Conservation (phyloP, 352 stramenopile genomes). For the Pythium chondricola region DNA sequence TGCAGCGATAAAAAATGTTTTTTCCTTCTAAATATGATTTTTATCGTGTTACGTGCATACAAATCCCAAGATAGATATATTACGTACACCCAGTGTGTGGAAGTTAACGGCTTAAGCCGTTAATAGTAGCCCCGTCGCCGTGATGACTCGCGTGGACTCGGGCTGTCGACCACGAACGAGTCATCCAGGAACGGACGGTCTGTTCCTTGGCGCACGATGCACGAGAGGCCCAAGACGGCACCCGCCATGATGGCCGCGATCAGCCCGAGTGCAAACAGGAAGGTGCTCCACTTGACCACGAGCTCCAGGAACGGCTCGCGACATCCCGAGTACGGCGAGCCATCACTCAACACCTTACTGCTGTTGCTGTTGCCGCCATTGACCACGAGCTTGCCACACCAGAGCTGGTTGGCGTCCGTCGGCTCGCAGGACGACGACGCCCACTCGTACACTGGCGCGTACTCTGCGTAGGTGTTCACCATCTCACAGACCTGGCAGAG, state of each 20-base stretch:
- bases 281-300: conserved; percentile 62
- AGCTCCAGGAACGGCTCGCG: conserved; percentile 53
- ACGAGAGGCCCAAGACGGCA: conserved; percentile 49
- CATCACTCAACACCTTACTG: conserved; percentile 29
- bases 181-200: conserved; percentile 17
- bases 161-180: conserved; percentile 19
- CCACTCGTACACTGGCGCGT: conserved; percentile 64
- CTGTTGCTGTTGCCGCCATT: conserved; percentile 8
- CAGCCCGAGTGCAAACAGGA: conserved; percentile 46
- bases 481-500: conserved; percentile 59
- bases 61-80: conserved; percentile 7
- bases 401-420: conserved; percentile 48
- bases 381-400: conserved; percentile 65
- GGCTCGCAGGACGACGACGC: conserved; percentile 45
- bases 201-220: conserved; percentile 36
- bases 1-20: not conserved
- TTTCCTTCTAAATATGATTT: not conserved
- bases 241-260: conserved; percentile 43
- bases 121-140: too few species aligned
- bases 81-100: too few species aligned
- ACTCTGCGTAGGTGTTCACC: conserved; percentile 47
- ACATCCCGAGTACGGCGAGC: conserved; percentile 65
- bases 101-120: too few species aligned
- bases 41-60: not conserved
- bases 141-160: too few species aligned